Evolutionary conservation across 2,329 filamentous ascomycete genomes (phyloP).

Genomic region (Remersonia thermophila): DNA sequence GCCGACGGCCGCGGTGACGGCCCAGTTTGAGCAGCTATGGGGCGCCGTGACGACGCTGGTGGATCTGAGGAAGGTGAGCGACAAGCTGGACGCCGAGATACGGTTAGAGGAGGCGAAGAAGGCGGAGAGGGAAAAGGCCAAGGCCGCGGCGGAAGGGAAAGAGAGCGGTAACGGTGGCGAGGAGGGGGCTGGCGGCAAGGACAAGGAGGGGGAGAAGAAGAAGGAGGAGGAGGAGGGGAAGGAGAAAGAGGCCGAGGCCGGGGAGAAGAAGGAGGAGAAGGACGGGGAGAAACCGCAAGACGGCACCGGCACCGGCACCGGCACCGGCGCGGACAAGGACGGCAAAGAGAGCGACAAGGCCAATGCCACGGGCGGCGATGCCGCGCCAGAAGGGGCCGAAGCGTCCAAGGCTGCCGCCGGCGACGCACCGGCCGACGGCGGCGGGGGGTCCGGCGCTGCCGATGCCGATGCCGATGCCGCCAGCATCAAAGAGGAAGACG

Average conservation of each 20-base stretch:
- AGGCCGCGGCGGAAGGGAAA: slow-evolving; percentile 4
- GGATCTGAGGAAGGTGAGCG: slow-evolving; percentile 60
- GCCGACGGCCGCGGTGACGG: slow-evolving; percentile 60
- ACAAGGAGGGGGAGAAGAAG: not conserved
- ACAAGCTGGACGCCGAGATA: slow-evolving; percentile 65
- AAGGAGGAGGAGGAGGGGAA: not conserved
- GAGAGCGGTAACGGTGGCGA: not conserved
- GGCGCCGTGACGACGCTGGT: slow-evolving; percentile 55
- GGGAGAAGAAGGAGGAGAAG: slow-evolving; percentile 1
- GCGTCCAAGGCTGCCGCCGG: not conserved
- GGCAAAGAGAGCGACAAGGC: too few species aligned
- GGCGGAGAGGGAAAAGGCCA: slow-evolving; percentile 35
- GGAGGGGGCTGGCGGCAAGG: not conserved
- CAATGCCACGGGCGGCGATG: not conserved
- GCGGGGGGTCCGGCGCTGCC: not conserved
- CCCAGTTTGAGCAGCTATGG: slow-evolving; percentile 59
- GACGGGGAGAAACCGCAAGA: not conserved
- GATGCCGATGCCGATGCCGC: not conserved
- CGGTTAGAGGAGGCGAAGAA: slow-evolving; percentile 46
- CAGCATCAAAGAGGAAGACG: slow-evolving; percentile 1
- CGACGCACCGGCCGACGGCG: not conserved
- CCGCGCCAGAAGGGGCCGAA: too few species aligned
- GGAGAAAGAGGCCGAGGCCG: slow-evolving; percentile 1
- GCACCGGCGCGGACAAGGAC: too few species aligned
- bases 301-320: too few species aligned